Conservation (phyloP, 192 early-diverging fungal species). For the Cladochytrium replicatum region DNA sequence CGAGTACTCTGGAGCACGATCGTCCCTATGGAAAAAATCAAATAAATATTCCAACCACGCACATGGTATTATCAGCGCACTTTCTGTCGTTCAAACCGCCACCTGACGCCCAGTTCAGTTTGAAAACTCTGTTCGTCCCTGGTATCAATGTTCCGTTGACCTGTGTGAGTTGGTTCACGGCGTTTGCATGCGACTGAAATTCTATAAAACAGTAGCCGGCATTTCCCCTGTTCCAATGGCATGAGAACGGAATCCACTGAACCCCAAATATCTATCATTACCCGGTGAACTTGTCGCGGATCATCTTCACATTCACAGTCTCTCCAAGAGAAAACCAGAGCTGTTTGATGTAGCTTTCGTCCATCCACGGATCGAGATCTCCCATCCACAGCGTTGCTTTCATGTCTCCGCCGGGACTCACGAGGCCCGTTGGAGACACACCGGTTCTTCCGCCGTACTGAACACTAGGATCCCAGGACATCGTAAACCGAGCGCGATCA, state of each 20-base stretch:
- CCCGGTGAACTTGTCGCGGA: constrained; percentile 85
- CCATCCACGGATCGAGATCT: constrained; percentile 97
- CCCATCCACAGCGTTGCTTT: constrained; percentile 71
- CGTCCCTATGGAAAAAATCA: constrained; percentile 30
- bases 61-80: constrained; percentile 20
- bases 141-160: constrained; percentile 79
- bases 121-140: constrained; percentile 68
- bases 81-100: constrained; percentile 50
- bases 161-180: constrained; percentile 57
- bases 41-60: constrained; percentile 1
- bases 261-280: constrained; percentile 19
- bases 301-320: constrained; percentile 83
- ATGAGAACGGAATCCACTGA: neutral
- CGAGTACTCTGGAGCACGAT: constrained; percentile 69
- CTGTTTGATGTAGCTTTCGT: constrained; percentile 79
- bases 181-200: constrained; percentile 55
- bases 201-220: constrained; percentile 95
- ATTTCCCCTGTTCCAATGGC: constrained; percentile 25
- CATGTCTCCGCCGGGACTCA: too few relatives aligned
- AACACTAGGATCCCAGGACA: too few relatives aligned
- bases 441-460: too few relatives aligned
- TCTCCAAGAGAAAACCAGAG: constrained; percentile 74
- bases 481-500: too few relatives aligned
- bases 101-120: constrained; percentile 94
- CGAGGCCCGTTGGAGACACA: too few relatives aligned